Base-by-base conservation (phyloP, 2,329 filamentous ascomycete genomes). In the Microcyclospora tardicrescens region DNA sequence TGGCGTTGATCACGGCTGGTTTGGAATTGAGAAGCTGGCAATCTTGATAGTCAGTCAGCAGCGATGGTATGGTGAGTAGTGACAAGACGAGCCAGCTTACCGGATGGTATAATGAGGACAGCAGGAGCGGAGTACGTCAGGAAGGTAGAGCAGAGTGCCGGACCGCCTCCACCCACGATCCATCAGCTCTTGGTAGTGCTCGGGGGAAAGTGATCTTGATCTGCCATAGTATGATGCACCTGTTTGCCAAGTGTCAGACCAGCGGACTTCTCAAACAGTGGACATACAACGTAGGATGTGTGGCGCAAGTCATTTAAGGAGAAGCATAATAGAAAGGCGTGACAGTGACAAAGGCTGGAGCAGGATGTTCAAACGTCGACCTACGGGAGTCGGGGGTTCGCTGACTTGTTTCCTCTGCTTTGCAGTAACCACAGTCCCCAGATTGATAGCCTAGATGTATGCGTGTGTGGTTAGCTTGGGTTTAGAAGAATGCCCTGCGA, bases 71-170 rank as follows among this genome's bases (percentile, higher is more conserved):
- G n/a, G 11, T 15, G 9, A 11, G 13, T 16, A 35, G 14, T 11
- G 24, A 12, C 35, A 19, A 14, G 8, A 24, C 19, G 19, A 24
- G 15, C 32, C 12, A 10, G 34, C 55, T 37, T 49, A 67, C 66
- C 65, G 76, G 38, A 91, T 78, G 1, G 82, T 86, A 58, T 89
- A 96, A 55, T 95, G 86, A 33, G 87, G 86, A 59, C 91, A 98
- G 55, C 91, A 98, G 44, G 85, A 83, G 40, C 77, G 70, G 42
- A 72, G 72, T 52, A 84, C 78, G 59, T 91, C 81, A 11, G 84
- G 83, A 43, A 84, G 77, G 61, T 91, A 91, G 35, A 91, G 65
- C 8, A 85, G 66, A 19, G 64, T 75, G 12, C 70, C 70, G 30
- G 69, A 71, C 48, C 69, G 72, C 58, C 84, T 79, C 82, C 82